phyloP scores from a whole-genome alignment of 768 basidiomycete species.

The Solioccasus polychromus region DNA sequence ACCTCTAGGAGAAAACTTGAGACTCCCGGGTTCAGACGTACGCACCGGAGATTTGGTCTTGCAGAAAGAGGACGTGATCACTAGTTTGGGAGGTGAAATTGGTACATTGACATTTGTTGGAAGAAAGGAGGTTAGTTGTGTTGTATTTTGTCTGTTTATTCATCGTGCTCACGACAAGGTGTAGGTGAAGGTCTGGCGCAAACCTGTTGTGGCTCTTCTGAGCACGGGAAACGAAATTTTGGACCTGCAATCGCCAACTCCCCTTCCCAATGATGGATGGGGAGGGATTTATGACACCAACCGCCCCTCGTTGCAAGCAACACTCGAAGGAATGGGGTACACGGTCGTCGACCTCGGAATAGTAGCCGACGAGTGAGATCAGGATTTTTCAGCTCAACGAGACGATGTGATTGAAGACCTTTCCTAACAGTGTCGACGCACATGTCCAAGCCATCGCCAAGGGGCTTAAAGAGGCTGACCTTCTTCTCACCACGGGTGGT shows the following conservation, averaged over 20 bases:
- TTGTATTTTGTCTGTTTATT: neutral
- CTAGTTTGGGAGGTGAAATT: constrained; percentile 73
- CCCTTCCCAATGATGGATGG: constrained; percentile 45
- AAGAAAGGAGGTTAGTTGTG: constrained; percentile 52
- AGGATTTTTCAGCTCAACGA: neutral
- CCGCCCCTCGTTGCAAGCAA: constrained; percentile 70
- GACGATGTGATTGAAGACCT: neutral
- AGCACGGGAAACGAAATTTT: constrained; percentile 86
- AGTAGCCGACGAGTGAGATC: constrained; percentile 63
- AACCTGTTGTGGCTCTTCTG: constrained; percentile 75
- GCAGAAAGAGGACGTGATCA: constrained; percentile 57
- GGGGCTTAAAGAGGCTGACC: constrained; percentile 63
- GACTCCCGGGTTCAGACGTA: constrained; percentile 74
- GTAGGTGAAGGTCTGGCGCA: constrained; percentile 67
- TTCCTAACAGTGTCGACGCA: constrained; percentile 47
- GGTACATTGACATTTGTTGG: constrained; percentile 83
- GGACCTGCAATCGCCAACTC: constrained; percentile 50
- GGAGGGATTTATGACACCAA: constrained; percentile 85
- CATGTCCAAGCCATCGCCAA: constrained; percentile 56
- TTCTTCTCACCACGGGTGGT: constrained; percentile 83
- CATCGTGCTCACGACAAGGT: neutral
- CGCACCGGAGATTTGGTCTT: constrained; percentile 64
- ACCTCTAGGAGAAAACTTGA: constrained; percentile 65
- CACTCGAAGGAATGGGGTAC: constrained; percentile 71
- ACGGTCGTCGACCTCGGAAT: constrained; percentile 79